Evolutionary conservation across 495 filamentous ascomycete species (phyloP).

Genomic region (Daldinia caldariorum): DNA sequence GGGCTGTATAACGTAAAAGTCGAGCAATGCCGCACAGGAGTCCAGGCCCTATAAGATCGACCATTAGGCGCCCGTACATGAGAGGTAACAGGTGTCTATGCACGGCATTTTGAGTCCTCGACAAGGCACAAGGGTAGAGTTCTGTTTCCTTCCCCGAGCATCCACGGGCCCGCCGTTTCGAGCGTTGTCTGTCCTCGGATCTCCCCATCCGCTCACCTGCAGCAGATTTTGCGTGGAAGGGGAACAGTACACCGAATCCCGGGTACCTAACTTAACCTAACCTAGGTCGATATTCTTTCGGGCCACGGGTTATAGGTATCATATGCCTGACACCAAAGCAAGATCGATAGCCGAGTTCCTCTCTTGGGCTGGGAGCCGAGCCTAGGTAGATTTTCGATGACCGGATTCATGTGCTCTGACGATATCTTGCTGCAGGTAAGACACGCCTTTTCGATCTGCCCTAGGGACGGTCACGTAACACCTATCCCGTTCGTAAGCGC

Average conservation of each 20-base stretch:
- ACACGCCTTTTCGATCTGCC: not conserved
- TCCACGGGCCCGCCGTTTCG: not conserved
- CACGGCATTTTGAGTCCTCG: slow-evolving; percentile 37
- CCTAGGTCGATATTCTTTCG: no score
- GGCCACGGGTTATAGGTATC: not conserved
- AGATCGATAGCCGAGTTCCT: not conserved
- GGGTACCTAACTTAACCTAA: no score
- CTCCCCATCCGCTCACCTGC: not conserved
- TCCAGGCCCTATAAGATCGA: slow-evolving; percentile 13
- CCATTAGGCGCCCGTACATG: not conserved
- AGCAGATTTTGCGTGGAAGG: not conserved
- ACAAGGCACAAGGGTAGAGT: slow-evolving; percentile 1
- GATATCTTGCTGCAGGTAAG: slow-evolving; percentile 2
- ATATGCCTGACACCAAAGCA: not conserved
- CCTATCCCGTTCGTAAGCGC: slow-evolving; percentile 5
- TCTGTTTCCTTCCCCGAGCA: not conserved
- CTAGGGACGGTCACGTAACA: not conserved
- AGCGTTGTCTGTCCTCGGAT: not conserved
- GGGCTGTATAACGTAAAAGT: slow-evolving; percentile 17
- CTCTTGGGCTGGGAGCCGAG: not conserved
- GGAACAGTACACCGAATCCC: not conserved
- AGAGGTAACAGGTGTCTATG: slow-evolving; percentile 6
- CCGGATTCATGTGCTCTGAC: not conserved
- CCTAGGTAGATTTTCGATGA: not conserved
- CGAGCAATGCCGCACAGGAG: slow-evolving; percentile 9